Base-by-base conservation (phyloP, 2,329 filamentous ascomycete genomes). In the Claviceps maximensis region DNA sequence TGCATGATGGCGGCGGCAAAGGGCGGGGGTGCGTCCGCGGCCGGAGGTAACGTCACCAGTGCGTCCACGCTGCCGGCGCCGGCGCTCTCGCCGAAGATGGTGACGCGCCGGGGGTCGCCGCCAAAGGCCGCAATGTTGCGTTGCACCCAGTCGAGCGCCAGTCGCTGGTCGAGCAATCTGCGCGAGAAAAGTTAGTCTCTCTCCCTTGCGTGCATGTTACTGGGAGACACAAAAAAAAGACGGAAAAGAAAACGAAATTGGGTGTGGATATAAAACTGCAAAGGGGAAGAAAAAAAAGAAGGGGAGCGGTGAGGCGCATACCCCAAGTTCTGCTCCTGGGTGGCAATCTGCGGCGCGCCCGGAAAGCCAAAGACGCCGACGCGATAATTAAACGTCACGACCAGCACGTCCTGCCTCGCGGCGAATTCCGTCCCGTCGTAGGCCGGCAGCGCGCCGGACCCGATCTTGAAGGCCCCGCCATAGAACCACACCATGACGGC, bases 91-190 rank as follows among this genome's bases (percentile, higher is more conserved):
- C 51, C 51, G 19, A 49, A 49, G 17, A 53, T 76, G 0, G 80
- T 84, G 8, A 85, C 78, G 55, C 77, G 79, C 2, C 69, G 65
- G 0, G 81, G 77, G 58, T 86, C 80, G 2, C 83, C 83, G 2
- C 83, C 83, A 61, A 86, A 87, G 0, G 73, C 68, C 0, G 68
- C 74, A 54, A 86, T 82, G 58, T 85, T 82, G 54, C 82, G 77
- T 3, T 77, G 74, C 0, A 82, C 71, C 82, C 82, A 85, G 54
- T 82, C 58, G 27, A 85, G 64, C 0, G 74, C 80, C 2, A 79
- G 65, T 23, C 78, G 68, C 60, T 84, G 80, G 56, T 85, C 42
- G 15, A 45, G 42, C 21, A 45, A 12, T 45, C 42, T 45, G 13
- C 10, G n/a, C 21, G 31, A 2, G 31, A 10, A 8, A 33, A 10